A percentile compares a stretch with the other conserved stretches of the same genome.
Evolutionary conservation across 768 basidiomycete species (phyloP).

Genomic region (Dacryopinax primogenitus): DNA sequence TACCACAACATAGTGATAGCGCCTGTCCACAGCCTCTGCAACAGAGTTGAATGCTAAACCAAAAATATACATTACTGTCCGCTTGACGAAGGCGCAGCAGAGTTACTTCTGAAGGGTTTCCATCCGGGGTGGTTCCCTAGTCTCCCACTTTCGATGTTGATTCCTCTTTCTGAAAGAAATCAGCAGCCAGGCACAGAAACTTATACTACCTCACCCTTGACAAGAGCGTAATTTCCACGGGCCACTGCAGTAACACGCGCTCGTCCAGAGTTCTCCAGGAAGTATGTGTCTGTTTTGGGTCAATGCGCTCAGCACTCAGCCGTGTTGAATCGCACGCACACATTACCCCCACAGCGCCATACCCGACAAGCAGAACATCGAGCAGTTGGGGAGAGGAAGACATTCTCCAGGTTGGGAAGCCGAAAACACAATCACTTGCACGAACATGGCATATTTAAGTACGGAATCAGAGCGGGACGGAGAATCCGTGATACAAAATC

Average conservation of each 20-base stretch:
- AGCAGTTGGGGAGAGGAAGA: slow-evolving; percentile 27
- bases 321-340: slow-evolving; percentile 31
- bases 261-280: slow-evolving; percentile 44
- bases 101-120: slow-evolving; percentile 48
- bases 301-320: neutral
- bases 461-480: too few species aligned
- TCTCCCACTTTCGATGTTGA: slow-evolving; percentile 44
- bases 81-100: neutral
- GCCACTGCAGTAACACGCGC: slow-evolving; percentile 61
- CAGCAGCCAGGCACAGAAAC: slow-evolving; percentile 11
- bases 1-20: slow-evolving; percentile 53
- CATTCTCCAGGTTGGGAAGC: too few species aligned
- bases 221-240: slow-evolving; percentile 49
- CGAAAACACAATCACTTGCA: too few species aligned
- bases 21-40: slow-evolving; percentile 43
- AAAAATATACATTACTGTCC: slow-evolving; percentile 8
- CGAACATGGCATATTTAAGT: too few species aligned
- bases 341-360: slow-evolving; percentile 52
- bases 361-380: slow-evolving; percentile 29
- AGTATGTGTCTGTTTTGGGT: slow-evolving; percentile 33
- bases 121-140: slow-evolving; percentile 47
- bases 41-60: slow-evolving; percentile 45
- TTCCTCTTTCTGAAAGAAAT: slow-evolving; percentile 35
- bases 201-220: slow-evolving; percentile 30
- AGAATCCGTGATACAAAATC: too few species aligned